Evolutionary conservation across 2,329 filamentous ascomycete genomes (phyloP).

Genomic region (Amphichorda felina): DNA sequence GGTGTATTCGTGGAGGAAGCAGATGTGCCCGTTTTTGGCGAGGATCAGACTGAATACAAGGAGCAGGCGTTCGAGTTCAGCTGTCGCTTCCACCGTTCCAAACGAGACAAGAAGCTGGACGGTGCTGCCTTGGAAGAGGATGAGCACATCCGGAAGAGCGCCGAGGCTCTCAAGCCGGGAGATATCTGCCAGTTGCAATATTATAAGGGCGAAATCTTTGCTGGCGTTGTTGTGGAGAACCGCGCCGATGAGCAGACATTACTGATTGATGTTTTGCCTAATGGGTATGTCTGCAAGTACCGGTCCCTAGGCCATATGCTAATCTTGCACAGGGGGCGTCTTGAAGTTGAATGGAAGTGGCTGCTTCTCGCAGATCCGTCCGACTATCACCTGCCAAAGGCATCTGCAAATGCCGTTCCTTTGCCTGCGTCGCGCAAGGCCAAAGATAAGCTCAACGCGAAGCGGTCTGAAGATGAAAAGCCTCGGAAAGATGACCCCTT

Average conservation of each 20-base stretch:
- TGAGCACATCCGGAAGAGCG: constrained; percentile 55
- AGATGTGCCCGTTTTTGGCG: constrained; percentile 73
- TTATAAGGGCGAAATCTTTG: constrained; percentile 77
- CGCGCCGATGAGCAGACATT: constrained; percentile 61
- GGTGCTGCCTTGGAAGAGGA: constrained; percentile 59
- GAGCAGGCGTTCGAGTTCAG: constrained; percentile 87
- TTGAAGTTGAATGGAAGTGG: constrained; percentile 81
- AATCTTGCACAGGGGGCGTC: constrained; percentile 45
- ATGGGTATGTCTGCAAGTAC: constrained; percentile 66
- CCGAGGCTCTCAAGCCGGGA: constrained; percentile 54
- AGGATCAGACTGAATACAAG: constrained; percentile 86
- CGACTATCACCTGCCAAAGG: constrained; percentile 62
- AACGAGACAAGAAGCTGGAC: constrained; percentile 67
- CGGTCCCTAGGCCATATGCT: constrained; percentile 17
- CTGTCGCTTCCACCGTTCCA: constrained; percentile 86
- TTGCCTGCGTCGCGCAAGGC: constrained; percentile 53
- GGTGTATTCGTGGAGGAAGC: constrained; percentile 87
- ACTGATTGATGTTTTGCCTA: constrained; percentile 72
- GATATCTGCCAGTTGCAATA: constrained; percentile 83
- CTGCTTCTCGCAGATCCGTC: constrained; percentile 59
- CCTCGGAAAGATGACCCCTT: constrained; percentile 57
- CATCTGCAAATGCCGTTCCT: constrained; percentile 59
- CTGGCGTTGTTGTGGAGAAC: constrained; percentile 79
- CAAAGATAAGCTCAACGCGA: constrained; percentile 56
- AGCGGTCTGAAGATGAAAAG: constrained; percentile 46